Percentiles rank a stretch among this genome's conserved stretches.
Evolutionary conservation across 345 rosid species (phyloP).

Genomic region (Theobroma cacao): DNA sequence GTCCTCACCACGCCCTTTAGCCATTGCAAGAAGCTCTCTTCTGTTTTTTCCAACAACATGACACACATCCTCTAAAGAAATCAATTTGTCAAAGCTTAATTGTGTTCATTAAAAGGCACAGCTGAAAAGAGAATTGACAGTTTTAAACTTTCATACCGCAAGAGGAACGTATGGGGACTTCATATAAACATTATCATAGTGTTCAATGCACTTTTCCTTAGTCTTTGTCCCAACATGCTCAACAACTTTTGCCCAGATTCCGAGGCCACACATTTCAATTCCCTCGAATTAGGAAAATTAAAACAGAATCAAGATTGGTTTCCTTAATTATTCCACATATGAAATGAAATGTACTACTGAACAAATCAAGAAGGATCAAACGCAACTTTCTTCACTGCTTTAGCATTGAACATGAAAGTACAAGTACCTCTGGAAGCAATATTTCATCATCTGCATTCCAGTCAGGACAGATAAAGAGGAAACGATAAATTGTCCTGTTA

Average conservation of each 20-base stretch:
- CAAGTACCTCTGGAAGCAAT: slow-evolving; percentile 83
- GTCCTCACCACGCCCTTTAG: slow-evolving; percentile 80
- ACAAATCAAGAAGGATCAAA: slow-evolving; percentile 6
- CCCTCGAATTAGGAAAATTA: slow-evolving; percentile 48
- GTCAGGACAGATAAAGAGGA: slow-evolving; percentile 83
- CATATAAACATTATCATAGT: slow-evolving; percentile 69
- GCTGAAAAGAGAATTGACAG: not conserved
- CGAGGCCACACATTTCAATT: slow-evolving; percentile 95
- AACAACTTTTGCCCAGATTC: slow-evolving; percentile 93
- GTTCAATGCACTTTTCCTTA: slow-evolving; percentile 86
- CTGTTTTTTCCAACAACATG: slow-evolving; percentile 90
- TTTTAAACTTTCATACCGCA: slow-evolving; percentile 51
- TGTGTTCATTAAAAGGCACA: not conserved
- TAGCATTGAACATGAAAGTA: not conserved
- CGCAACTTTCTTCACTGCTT: not conserved
- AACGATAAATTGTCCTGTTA: slow-evolving; percentile 82
- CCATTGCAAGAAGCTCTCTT: slow-evolving; percentile 97
- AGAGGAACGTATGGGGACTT: slow-evolving; percentile 86
- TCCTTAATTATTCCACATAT: not conserved
- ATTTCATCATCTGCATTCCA: slow-evolving; percentile 99
- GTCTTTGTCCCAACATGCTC: slow-evolving; percentile 98
- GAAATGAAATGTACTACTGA: not conserved
- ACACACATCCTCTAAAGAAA: slow-evolving; percentile 74
- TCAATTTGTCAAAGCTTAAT: not conserved
- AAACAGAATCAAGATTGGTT: slow-evolving; percentile 1